Evolutionary conservation across 2,329 filamentous ascomycete genomes (phyloP), one percentile per base, ranked within the genome.

Genomic region (Venturia effusa): DNA sequence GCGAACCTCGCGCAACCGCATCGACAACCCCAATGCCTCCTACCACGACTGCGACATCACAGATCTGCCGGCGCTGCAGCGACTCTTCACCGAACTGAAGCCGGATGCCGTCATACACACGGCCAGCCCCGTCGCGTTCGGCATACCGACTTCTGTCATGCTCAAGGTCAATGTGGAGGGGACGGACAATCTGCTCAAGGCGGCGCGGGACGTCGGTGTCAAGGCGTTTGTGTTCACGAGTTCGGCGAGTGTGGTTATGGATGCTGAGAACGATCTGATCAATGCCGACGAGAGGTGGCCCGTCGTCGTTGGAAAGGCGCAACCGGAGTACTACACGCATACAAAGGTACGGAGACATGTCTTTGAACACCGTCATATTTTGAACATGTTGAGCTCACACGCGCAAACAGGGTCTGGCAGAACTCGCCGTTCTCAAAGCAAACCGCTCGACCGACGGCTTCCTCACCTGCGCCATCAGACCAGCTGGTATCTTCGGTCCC

Each of bases 41-140:
- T 79, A 75, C 66, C 67, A 76, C 5, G 70, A 74, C 54, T 75
- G 70, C 65, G 76, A 80, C 61, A 71, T 81, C 30, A 71, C 76
- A 1, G 71, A 75, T 19, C 48, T 65, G 0, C 66, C 69, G 1
- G 72, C 72, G 13, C 72, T 80, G 0, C 64, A 68, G 10, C 68
- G 70, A 1, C 74, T 75, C 1, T 86, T 97, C 70, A 75, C 81
- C 39, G 79, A 84, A 67, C 80, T 86, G 63, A 84, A 83, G 70
- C 92, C 93, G n/a, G 86, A 92, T 72, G 84, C 96, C 19, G 90
- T 99, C 62, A 88, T 97, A 71, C 93, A 99, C 76, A 96, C 92
- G 1, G 94, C 93, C 24, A 76, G 19, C 75, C 76, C 1, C 66
- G 73, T 1, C 73, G 57, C 59, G 6, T 69, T 32, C 65, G 67